These are phyloP conservation scores for Auricularia heimuer DNA, from an alignment of 768 basidiomycete species.

Conservation along the genomic window DNA sequence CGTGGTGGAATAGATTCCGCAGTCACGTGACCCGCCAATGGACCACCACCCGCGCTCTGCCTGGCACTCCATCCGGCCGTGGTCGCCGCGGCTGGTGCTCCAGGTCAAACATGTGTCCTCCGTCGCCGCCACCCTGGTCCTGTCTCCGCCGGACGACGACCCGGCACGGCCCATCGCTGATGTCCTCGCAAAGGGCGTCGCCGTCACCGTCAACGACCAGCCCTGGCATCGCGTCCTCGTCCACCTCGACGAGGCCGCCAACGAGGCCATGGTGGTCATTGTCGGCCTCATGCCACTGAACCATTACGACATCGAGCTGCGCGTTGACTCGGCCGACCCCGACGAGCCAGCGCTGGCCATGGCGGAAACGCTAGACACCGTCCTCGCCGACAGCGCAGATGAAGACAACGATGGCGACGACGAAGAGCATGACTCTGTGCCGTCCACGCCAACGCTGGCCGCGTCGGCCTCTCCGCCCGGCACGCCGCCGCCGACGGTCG, in stretches of 20 bases:
- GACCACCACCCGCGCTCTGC: not conserved
- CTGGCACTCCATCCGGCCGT: slow-evolving; percentile 72
- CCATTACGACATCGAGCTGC: slow-evolving; percentile 84
- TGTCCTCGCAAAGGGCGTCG: slow-evolving; percentile 48
- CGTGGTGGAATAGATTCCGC: not conserved
- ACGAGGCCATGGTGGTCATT: slow-evolving; percentile 85
- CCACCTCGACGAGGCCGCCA: slow-evolving; percentile 66
- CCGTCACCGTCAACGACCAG: slow-evolving; percentile 69
- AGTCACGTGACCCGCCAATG: not conserved
- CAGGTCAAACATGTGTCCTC: slow-evolving; percentile 74
- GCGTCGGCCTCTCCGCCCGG: slow-evolving; percentile 15
- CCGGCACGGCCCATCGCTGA: slow-evolving; percentile 12
- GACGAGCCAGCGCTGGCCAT: not conserved
- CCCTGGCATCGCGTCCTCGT: slow-evolving; percentile 74
- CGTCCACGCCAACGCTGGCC: slow-evolving; percentile 13
- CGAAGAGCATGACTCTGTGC: slow-evolving; percentile 2
- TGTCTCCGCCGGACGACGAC: slow-evolving; percentile 39
- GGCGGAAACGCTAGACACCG: not conserved
- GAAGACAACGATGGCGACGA: not conserved
- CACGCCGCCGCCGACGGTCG: slow-evolving; percentile 38
- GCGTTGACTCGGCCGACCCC: slow-evolving; percentile 53
- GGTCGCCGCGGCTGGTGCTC: slow-evolving; percentile 62
- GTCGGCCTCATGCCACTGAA: slow-evolving; percentile 82
- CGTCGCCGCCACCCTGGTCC: slow-evolving; percentile 72
- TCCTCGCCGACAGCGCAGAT: not conserved